Evolutionary conservation across 805 yeast species (phyloP).

Genomic region (Metschnikowia hibisci): DNA sequence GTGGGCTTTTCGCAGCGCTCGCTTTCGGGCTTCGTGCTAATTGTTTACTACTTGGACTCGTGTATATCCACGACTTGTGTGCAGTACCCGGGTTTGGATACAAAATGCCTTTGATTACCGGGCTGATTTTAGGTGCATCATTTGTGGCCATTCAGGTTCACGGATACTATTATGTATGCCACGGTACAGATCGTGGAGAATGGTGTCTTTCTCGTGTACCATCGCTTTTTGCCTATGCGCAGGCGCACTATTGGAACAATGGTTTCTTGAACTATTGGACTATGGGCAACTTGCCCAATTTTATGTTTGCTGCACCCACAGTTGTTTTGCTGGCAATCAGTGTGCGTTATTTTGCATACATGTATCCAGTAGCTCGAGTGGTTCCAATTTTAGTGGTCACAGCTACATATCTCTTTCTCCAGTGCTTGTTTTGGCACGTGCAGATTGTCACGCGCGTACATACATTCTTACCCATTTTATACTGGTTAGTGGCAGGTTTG

Average conservation of each 20-base stretch:
- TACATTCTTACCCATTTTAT: conserved; percentile 69
- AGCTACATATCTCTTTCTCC: conserved; percentile 44
- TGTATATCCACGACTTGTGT: conserved; percentile 57
- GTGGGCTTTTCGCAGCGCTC: conserved; percentile 53
- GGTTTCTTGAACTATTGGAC: conserved; percentile 88
- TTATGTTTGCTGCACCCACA: conserved; percentile 70
- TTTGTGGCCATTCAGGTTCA: conserved; percentile 45
- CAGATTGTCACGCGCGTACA: conserved; percentile 82
- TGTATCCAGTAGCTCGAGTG: conserved; percentile 31
- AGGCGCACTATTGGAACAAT: conserved; percentile 74
- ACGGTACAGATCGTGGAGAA: conserved; percentile 53
- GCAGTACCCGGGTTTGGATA: conserved; percentile 3
- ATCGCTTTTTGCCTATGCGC: conserved; percentile 67
- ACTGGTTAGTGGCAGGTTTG: conserved; percentile 56
- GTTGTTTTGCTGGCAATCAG: conserved; percentile 44
- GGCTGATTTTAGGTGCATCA: conserved; percentile 47
- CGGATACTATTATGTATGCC: conserved; percentile 60
- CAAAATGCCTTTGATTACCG: conserved; percentile 46
- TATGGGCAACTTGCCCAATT: conserved; percentile 74
- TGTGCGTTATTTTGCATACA: conserved; percentile 31
- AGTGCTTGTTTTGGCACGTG: conserved; percentile 66
- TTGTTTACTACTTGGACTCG: conserved; percentile 65
- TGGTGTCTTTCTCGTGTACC: conserved; percentile 70
- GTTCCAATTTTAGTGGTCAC: conserved; percentile 43
- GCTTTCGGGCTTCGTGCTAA: conserved; percentile 72